Evolutionary conservation across 768 basidiomycete species (phyloP).

Genomic region (Mycena metata): DNA sequence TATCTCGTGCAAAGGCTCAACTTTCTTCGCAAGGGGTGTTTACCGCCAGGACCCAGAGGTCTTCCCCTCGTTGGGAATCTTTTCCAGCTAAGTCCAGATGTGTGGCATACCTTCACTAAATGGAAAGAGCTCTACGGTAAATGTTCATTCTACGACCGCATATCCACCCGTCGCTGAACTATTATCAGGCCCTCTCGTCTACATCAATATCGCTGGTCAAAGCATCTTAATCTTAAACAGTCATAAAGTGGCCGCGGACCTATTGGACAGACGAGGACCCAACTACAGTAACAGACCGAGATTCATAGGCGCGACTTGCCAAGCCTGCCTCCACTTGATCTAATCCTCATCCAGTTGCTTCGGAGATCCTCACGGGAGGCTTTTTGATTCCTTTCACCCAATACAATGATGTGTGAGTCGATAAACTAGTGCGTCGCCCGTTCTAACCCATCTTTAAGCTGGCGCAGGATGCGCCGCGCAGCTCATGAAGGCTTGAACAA

Average conservation of each 20-base stretch:
- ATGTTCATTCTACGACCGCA: too few species aligned
- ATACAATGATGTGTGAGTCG: constrained; percentile 5
- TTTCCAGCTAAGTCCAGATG: constrained; percentile 36
- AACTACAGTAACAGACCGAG: constrained; percentile 2
- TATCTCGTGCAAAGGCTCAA: too few species aligned
- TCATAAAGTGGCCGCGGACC: neutral
- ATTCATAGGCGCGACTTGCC: too few species aligned
- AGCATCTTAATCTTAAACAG: neutral
- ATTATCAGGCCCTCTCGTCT: neutral
- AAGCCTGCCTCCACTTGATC: too few species aligned
- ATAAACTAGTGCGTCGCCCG: neutral
- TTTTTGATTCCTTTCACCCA: neutral
- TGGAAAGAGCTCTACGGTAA: constrained; percentile 44
- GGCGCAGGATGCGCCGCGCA: constrained; percentile 10
- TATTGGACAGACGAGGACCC: neutral
- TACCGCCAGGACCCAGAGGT: constrained; percentile 47
- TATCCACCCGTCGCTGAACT: constrained; percentile 44
- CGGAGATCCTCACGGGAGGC: constrained; percentile 1
- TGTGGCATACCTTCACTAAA: constrained; percentile 42
- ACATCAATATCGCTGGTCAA: neutral
- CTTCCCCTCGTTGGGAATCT: constrained; percentile 45
- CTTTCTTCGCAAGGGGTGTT: neutral
- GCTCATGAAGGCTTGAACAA: constrained; percentile 5
- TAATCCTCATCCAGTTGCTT: neutral
- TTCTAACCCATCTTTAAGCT: neutral